Base-by-base conservation (phyloP, 768 basidiomycete genomes). In the Tulasnella sp. region DNA sequence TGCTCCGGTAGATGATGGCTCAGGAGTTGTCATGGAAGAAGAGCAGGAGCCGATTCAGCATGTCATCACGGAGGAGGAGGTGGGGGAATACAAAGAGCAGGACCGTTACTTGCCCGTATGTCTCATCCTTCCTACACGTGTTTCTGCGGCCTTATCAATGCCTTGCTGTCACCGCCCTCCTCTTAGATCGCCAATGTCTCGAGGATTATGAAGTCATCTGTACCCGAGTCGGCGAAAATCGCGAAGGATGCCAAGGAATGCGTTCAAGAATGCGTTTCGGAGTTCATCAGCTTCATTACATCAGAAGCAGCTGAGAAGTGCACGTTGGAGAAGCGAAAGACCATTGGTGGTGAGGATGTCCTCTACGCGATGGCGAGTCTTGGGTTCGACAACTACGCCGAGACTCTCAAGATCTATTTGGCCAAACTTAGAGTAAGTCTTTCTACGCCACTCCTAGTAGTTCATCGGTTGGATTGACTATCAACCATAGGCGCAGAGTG, bases 231-330 rank as follows among this genome's bases (percentile, higher is more conserved):
- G 25, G 94, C 97, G 58, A 99, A 99, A 85, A 97, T 98, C 80
- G 93, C 94, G 9, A 98, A 98, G 83, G 97, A 99, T 83, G 96
- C 96, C 67, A 99, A 99, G 82, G 97, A 99, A 84, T 96, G 94
- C 83, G 94, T 98, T 58, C 97, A 99, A 83, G 97, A 98, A 84
- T 97, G 96, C 84, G 94, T 97, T 75, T 95, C 93, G 58, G 97
- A 99, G 85, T 99, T 97, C 86, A 98, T 99, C 83, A 91, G 90
- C 80, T 99, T 99, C 87, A 95, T 99, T 85, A 97, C 96, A 37
- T 93, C 91, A 64, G 97, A 99, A 83, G 97, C 97, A 5, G 94
- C 94, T 19, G 97, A 98, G 83, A 94, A 94, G 81, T 96, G 95
- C 79, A 89, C 92, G 81, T 86, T 92, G 79, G 96, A 98, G 85